A percentile compares a stretch with the other conserved stretches of the same genome.
Conservation (phyloP, 345 rosid species). For the Crucihimalaya himalaica region DNA sequence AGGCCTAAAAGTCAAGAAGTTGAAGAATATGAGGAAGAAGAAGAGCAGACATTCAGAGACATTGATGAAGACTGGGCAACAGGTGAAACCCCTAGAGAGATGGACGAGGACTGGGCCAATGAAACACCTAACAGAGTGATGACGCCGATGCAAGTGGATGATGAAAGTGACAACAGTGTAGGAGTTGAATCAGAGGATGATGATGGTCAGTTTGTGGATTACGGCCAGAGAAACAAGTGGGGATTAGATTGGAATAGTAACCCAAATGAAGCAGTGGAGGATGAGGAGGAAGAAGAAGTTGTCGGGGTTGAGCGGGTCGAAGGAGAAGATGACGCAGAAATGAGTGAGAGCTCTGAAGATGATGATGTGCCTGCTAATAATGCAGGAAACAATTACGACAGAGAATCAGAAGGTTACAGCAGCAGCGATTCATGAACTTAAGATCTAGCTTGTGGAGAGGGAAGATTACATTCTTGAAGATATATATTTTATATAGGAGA, state of each 20-base stretch:
- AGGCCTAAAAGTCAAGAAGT: slow-evolving; percentile 33
- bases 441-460: slow-evolving; percentile 18
- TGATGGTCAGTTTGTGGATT: slow-evolving; percentile 55
- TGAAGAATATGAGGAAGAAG: slow-evolving; percentile 39
- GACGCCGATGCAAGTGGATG: slow-evolving; percentile 51
- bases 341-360: slow-evolving; percentile 57
- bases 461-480: slow-evolving; percentile 34
- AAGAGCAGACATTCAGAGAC: slow-evolving; percentile 35
- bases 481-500: slow-evolving; percentile 19
- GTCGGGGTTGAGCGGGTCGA: slow-evolving; percentile 30
- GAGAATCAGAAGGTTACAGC: slow-evolving; percentile 76
- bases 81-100: slow-evolving; percentile 35
- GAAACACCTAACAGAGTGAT: slow-evolving; percentile 40
- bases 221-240: slow-evolving; percentile 60
- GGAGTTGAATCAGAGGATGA: slow-evolving; percentile 67
- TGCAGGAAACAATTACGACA: slow-evolving; percentile 38
- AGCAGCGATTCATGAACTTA: slow-evolving; percentile 57
- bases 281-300: slow-evolving; percentile 51
- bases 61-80: slow-evolving; percentile 38
- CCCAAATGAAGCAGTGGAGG: slow-evolving; percentile 56
- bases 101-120: slow-evolving; percentile 39
- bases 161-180: slow-evolving; percentile 62
- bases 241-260: slow-evolving; percentile 46
- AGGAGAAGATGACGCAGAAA: slow-evolving; percentile 51
- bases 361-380: slow-evolving; percentile 40